Base-by-base conservation (phyloP, 495 filamentous ascomycete genomes). In the Penicillium goetzii region DNA sequence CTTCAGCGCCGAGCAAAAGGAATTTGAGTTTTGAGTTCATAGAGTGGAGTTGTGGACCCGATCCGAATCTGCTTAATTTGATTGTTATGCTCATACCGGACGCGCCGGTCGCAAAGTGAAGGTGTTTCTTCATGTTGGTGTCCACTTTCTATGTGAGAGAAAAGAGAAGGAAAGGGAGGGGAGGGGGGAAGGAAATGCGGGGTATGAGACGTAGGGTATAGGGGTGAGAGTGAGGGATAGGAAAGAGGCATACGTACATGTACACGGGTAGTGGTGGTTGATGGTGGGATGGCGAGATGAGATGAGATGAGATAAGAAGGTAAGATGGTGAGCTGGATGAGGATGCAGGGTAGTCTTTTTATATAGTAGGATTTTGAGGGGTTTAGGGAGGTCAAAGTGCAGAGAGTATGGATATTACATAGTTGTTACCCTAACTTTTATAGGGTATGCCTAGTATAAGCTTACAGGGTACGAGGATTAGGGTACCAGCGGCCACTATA, bases 51-150 rank as follows among this genome's bases (percentile, higher is more conserved):
- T 23, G 10, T 47, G 43, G 43, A 47, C 50, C 50, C 50, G 15
- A 53, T 53, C 50, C 28, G 50, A 53, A 53, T 53, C 50, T 53
- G 50, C 50, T 53, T 30, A 53, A 53, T 53, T 30, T n/a, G 32
- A 19, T 26, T 50, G 15, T 12, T 33, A n/a, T 12, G 14, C 50
- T 53, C 50, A 53, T 32, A 28, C 50, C 50, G n/a, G 28, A 7
- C 11, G n/a, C 21, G 0, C 50, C 25, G 50, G 50, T 53, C 28
- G 30, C 2, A 53, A 14, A 14, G 50, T 53, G 50, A 53, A 53
- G 21, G 12, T 53, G 26, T 53, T 53, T 53, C 50, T 33, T 53
- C 50, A 32, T 53, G 28, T 33, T 2, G 14, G 50, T 53, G 3
- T 53, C n/a, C 38, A 17, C 21, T 17, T 49, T 25, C 3, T 17